Evolutionary conservation across 106 monocot species (phyloP).

Genomic region (Hemerocallis citrina): DNA sequence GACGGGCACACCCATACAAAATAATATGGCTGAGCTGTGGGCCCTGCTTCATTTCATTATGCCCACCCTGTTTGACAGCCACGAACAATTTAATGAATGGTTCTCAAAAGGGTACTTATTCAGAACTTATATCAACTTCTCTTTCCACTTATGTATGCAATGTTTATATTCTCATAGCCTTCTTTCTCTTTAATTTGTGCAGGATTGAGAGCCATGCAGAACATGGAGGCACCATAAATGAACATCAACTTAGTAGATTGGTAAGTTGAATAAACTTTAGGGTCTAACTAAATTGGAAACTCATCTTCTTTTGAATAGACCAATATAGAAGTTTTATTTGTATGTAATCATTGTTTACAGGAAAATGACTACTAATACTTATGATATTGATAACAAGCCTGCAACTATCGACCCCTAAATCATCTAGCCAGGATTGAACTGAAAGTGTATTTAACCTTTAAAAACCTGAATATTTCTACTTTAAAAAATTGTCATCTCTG

Average conservation of each 20-base stretch:
- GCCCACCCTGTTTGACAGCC: conserved; percentile 98
- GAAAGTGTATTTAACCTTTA: not conserved
- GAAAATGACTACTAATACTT: not conserved
- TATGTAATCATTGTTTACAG: not conserved
- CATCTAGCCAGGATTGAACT: not conserved
- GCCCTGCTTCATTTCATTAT: conserved; percentile 99
- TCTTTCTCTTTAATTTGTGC: conserved; percentile 20
- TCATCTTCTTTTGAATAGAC: not conserved
- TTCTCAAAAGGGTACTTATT: conserved; percentile 91
- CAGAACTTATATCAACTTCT: not conserved
- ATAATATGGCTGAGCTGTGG: conserved; percentile 99
- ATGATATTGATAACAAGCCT: no score
- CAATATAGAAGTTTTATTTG: not conserved
- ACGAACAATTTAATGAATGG: conserved; percentile 99
- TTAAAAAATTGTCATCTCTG: not conserved
- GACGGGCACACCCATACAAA: conserved; percentile 98
- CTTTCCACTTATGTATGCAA: not conserved
- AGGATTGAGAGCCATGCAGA: conserved; percentile 99
- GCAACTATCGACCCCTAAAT: not conserved
- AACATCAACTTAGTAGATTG: conserved; percentile 95
- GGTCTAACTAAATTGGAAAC: not conserved
- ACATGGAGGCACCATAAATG: conserved; percentile 96
- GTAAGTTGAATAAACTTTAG: conserved; percentile 27
- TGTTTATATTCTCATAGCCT: not conserved
- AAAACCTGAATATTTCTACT: not conserved